Evolutionary conservation across 2,329 filamentous ascomycete genomes (phyloP).

Genomic region (Coniochaeta pulveracea): DNA sequence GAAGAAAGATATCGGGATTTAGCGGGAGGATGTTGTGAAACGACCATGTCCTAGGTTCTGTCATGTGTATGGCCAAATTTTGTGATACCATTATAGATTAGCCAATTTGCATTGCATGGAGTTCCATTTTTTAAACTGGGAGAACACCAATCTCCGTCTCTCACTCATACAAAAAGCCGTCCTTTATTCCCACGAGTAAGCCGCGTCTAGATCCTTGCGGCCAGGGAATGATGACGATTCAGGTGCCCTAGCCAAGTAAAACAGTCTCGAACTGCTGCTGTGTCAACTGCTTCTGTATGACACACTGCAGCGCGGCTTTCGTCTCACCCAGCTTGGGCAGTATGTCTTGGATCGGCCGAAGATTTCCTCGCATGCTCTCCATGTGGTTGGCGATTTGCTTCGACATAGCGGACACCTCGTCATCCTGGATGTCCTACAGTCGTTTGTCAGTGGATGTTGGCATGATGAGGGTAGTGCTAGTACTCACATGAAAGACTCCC

Average conservation of each 20-base stretch:
- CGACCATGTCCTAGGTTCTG: too few relatives aligned
- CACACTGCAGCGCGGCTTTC: slow-evolving; percentile 35
- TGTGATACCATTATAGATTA: too few relatives aligned
- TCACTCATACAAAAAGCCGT: too few relatives aligned
- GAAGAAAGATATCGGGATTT: too few relatives aligned
- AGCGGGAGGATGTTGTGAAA: too few relatives aligned
- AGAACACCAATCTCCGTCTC: too few relatives aligned
- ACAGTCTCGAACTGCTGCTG: slow-evolving; percentile 34
- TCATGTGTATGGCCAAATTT: too few relatives aligned
- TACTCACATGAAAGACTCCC: slow-evolving; percentile 19
- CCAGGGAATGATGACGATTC: too few relatives aligned
- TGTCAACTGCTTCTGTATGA: slow-evolving; percentile 33
- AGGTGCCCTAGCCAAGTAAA: slow-evolving; percentile 26
- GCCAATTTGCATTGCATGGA: too few relatives aligned
- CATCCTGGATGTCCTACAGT: slow-evolving; percentile 24
- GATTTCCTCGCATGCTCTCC: slow-evolving; percentile 42
- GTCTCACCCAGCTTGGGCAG: slow-evolving; percentile 34
- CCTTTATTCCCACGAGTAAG: too few relatives aligned
- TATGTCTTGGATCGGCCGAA: slow-evolving; percentile 41
- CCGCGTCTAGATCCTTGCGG: not conserved
- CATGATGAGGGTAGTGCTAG: not conserved
- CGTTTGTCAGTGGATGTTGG: not conserved
- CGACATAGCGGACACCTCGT: slow-evolving; percentile 31
- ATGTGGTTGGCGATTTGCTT: slow-evolving; percentile 41
- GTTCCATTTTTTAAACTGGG: too few relatives aligned